Evolutionary conservation across 2,329 filamentous ascomycete species (phyloP), one percentile per base, ranked within the genome.

Genomic region (Penicillium sp.): DNA sequence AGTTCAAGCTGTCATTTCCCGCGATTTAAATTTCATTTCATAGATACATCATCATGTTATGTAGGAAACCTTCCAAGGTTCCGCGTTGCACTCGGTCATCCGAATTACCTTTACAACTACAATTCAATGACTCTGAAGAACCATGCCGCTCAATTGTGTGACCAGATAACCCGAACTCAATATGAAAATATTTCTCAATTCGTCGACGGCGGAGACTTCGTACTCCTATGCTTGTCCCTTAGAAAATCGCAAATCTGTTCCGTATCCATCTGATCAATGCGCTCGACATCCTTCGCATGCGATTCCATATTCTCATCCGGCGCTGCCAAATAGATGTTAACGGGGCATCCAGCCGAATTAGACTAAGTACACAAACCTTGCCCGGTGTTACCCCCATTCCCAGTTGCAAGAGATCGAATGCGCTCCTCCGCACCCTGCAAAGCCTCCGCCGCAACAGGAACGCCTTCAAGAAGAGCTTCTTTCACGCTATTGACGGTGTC

Each of bases 221-320:
- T 58, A 20, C 64, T 70, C 53, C 55, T 62, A 44, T 71, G 60
- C 46, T 62, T 64, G 9, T 68, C 62, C 46, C 62, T 61, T 2
- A 72, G 51, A 24, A 68, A 72, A 24, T 70, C 69, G 18, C 60
- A 63, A 7, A 71, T 55, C 38, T 58, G 58, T n/a, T 69, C 68
- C 27, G 56, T 54, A 9, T 65, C 61, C 60, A 70, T 54, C 2
- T 57, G 48, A 38, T 70, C 63, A 18, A 70, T 67, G 8, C 43
- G 25, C 10, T 62, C 50, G 20, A 51, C 48, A 14, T 69, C 66
- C 5, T 64, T 51, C 4, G 50, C 25, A 20, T 53, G 44, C 5
- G 43, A 33, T 13, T 44, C 42, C n/a, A 36, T 14, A 27, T 41
- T 36, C n/a, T 31, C 2, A 28, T 38, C 56, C 50, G 48, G 18